phyloP scores from a whole-genome alignment of 441 rosid species.

The Euphorbia corollata region DNA sequence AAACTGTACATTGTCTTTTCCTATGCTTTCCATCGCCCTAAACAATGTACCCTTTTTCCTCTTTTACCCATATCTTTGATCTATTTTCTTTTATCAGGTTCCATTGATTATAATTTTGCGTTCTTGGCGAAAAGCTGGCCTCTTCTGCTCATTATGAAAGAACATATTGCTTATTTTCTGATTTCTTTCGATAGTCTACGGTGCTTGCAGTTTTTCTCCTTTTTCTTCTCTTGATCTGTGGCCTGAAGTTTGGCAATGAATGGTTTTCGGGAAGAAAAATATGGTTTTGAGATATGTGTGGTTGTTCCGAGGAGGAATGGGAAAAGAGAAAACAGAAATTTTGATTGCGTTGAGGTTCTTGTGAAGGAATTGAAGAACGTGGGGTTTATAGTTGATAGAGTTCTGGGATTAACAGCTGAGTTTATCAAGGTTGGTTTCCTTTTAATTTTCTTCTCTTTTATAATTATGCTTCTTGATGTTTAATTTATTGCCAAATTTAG shows the following conservation, averaged over 20 bases:
- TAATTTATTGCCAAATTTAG: neutral
- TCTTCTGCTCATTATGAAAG: neutral
- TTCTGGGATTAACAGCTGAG: conserved; percentile 63
- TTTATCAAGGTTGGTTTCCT: conserved; percentile 55
- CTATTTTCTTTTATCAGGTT: conserved; percentile 1
- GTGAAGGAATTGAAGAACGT: conserved; percentile 47
- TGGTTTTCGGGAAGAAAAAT: conserved; percentile 40
- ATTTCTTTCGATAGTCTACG: neutral
- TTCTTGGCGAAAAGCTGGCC: neutral
- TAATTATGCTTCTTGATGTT: neutral
- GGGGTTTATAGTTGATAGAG: conserved; percentile 56
- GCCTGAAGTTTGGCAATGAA: conserved; percentile 33
- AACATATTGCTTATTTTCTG: neutral
- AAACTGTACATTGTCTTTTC: conserved; percentile 6
- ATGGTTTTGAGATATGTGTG: conserved; percentile 60
- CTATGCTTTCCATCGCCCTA: conserved; percentile 9
- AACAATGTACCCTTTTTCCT: conserved; percentile 17
- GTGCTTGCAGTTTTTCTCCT: neutral
- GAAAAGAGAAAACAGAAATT: conserved; percentile 32
- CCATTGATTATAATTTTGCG: neutral
- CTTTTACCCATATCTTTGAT: conserved; percentile 11
- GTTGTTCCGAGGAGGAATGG: conserved; percentile 53
- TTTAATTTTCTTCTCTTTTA: neutral
- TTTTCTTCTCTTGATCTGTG: neutral
- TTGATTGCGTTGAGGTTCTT: conserved; percentile 62